phyloP scores from a whole-genome alignment of 805 yeast species.

The Candida silvicultrix region DNA sequence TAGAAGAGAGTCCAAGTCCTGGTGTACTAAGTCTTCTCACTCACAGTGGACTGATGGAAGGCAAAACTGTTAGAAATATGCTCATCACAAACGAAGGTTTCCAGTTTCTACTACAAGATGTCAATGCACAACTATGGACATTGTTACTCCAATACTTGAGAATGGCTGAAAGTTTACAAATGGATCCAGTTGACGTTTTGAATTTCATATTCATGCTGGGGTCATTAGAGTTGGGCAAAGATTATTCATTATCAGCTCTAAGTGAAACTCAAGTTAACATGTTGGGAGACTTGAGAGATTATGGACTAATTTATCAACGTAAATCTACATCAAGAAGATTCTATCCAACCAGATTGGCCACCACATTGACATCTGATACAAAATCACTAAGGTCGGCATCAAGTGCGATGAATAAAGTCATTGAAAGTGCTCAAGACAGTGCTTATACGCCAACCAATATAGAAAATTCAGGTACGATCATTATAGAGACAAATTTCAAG shows the following conservation, averaged over 20 bases:
- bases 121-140: conserved; percentile 93
- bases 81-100: conserved; percentile 87
- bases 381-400: conserved; percentile 68
- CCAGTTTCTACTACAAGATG: conserved; percentile 88
- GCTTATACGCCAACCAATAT: conserved; percentile 8
- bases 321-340: conserved; percentile 54
- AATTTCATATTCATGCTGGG: conserved; percentile 93
- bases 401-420: conserved; percentile 65
- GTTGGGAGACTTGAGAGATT: conserved; percentile 86
- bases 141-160: conserved; percentile 79
- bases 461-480: conserved; percentile 57
- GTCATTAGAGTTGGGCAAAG: conserved; percentile 84
- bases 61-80: conserved; percentile 35
- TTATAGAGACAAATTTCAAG: conserved; percentile 91
- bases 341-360: conserved; percentile 87
- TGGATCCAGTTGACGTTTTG: conserved; percentile 95
- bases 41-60: conserved; percentile 87
- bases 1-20: conserved; percentile 62
- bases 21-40: conserved; percentile 73
- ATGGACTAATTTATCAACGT: conserved; percentile 78
- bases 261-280: conserved; percentile 77
- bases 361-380: conserved; percentile 82
- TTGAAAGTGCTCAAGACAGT: conserved; percentile 28
- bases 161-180: conserved; percentile 73
- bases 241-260: conserved; percentile 65